A percentile compares a stretch with the other conserved stretches of the same genome.
phyloP scores from a whole-genome alignment of 2,329 filamentous ascomycete genomes.

The Xylaria sp. region DNA sequence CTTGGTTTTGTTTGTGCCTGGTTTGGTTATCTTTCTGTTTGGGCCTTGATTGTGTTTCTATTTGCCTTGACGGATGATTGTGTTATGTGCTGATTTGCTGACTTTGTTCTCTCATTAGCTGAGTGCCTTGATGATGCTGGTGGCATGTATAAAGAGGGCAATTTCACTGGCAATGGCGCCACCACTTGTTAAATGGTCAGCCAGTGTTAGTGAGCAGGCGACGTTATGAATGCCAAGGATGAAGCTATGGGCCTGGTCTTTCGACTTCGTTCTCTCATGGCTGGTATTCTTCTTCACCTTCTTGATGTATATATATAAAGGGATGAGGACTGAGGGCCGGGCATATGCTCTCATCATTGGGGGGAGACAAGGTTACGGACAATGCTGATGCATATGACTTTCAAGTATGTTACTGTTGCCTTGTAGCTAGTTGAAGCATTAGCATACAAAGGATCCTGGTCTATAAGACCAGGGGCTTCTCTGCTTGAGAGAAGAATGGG shows the following conservation, averaged over 20 bases:
- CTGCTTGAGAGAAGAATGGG: too few species aligned
- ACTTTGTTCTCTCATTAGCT: conserved; percentile 44
- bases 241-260: neutral
- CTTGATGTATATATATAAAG: conserved; percentile 21
- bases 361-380: too few species aligned
- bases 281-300: neutral
- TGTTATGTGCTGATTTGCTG: conserved; percentile 15
- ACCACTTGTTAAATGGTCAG: conserved; percentile 45
- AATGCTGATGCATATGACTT: too few species aligned
- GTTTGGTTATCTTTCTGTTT: neutral
- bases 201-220: neutral
- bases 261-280: neutral
- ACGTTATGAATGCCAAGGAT: neutral
- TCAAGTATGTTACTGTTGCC: too few species aligned
- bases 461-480: too few species aligned
- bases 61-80: neutral
- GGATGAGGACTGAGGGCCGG: neutral
- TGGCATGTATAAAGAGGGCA: conserved; percentile 56
- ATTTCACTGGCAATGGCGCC: conserved; percentile 52
- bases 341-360: too few species aligned
- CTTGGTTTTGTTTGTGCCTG: neutral
- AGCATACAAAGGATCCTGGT: too few species aligned
- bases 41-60: neutral
- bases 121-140: conserved; percentile 57
- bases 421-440: too few species aligned